phyloP scores from a whole-genome alignment of 768 basidiomycete genomes.

The Boletus rubroflammeus region DNA sequence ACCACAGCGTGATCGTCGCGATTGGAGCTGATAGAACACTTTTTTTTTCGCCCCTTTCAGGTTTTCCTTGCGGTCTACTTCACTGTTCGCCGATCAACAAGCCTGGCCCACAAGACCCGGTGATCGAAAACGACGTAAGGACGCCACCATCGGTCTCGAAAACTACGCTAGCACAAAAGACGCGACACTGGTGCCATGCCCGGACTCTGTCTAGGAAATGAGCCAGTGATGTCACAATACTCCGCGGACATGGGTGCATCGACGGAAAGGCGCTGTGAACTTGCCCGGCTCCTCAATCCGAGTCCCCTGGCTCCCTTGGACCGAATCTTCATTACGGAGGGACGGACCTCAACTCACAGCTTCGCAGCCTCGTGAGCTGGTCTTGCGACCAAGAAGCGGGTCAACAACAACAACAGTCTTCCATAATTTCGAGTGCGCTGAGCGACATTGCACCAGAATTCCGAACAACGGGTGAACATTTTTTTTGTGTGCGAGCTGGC shows the following conservation, averaged over 20 bases:
- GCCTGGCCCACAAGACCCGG: background rate
- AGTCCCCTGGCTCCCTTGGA: slow-evolving; percentile 6
- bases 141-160: slow-evolving; percentile 2
- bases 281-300: slow-evolving; percentile 12
- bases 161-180: background rate
- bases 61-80: background rate
- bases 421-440: background rate
- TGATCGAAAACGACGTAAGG: slow-evolving; percentile 6
- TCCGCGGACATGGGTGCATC: slow-evolving; percentile 28
- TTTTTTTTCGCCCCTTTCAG: slow-evolving; percentile 6
- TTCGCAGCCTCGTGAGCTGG: slow-evolving; percentile 12
- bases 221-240: slow-evolving; percentile 3
- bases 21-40: slow-evolving; percentile 24
- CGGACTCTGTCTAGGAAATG: slow-evolving; percentile 13
- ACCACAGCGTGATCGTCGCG: slow-evolving; percentile 18
- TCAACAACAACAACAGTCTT: background rate
- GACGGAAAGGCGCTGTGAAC: slow-evolving; percentile 11
- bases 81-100: slow-evolving; percentile 23
- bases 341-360: slow-evolving; percentile 8
- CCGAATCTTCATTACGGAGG: slow-evolving; percentile 24
- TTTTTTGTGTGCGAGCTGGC: background rate
- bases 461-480: background rate
- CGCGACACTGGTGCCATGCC: slow-evolving; percentile 2
- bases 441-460: slow-evolving; percentile 1
- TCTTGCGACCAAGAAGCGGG: slow-evolving; percentile 8